Percentiles rank a stretch among this genome's conserved stretches.
phyloP scores from a whole-genome alignment of 148 eudicot genomes.

The Fagopyrum tataricum region DNA sequence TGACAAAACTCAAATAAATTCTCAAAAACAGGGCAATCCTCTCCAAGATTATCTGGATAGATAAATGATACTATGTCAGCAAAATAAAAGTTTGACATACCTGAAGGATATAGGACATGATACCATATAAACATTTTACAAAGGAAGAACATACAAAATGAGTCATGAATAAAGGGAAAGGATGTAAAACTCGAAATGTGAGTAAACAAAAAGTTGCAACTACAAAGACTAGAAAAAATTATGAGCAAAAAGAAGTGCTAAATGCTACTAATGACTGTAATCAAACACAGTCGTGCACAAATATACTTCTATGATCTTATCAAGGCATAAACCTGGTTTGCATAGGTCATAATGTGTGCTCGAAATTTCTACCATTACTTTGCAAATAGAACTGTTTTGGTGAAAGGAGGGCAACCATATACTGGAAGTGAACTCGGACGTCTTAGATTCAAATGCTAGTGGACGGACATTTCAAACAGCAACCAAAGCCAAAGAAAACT shows the following conservation, averaged over 20 bases:
- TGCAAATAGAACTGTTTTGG: neutral
- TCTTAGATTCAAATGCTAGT: neutral
- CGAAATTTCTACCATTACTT: neutral
- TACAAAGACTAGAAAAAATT: neutral
- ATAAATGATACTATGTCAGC: constrained; percentile 13
- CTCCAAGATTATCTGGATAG: constrained; percentile 86
- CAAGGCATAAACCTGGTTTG: neutral
- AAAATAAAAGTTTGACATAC: neutral
- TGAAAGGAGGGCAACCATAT: neutral
- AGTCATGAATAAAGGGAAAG: neutral
- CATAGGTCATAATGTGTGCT: neutral
- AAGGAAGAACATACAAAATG: neutral
- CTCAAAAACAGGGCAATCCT: constrained; percentile 96
- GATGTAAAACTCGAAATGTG: neutral
- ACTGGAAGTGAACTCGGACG: neutral
- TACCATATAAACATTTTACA: neutral
- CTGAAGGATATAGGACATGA: constrained; percentile 2
- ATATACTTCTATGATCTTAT: neutral
- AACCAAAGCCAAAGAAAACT: neutral
- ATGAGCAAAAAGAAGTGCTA: neutral
- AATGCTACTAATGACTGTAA: neutral
- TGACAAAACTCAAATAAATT: constrained; percentile 96
- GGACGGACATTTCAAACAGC: neutral
- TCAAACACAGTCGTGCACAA: neutral
- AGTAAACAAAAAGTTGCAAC: neutral